phyloP scores from a whole-genome alignment of 495 filamentous ascomycete species.

The Letharia lupina region DNA sequence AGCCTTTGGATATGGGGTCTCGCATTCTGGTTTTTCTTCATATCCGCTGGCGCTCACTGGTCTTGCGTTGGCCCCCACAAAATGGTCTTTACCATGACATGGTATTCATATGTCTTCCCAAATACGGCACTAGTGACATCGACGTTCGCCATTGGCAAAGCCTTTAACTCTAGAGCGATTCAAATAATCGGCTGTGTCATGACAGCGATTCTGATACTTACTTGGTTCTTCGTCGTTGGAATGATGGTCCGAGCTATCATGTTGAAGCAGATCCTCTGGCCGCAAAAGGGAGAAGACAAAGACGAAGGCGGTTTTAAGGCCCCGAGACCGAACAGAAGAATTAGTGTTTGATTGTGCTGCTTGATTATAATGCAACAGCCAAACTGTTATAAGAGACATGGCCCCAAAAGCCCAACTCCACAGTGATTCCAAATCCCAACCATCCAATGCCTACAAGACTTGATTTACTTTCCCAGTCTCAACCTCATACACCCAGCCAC shows the following conservation, averaged over 20 bases:
- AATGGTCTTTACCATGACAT: conserved; percentile 80
- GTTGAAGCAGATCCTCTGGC: conserved; percentile 59
- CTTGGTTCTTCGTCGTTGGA: conserved; percentile 60
- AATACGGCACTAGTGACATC: conserved; percentile 71
- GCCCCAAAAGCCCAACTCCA: not conserved
- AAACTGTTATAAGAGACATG: not conserved
- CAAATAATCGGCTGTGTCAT: conserved; percentile 60
- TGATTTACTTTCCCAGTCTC: conserved; percentile 62
- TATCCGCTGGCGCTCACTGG: conserved; percentile 66
- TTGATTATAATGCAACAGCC: not conserved
- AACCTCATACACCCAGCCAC: conserved; percentile 75
- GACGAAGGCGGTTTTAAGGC: conserved; percentile 50
- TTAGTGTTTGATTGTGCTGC: conserved; percentile 9
- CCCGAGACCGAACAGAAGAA: conserved; percentile 7
- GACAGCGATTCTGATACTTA: conserved; percentile 51
- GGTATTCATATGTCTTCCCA: conserved; percentile 83
- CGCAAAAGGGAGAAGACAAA: conserved; percentile 58
- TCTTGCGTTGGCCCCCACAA: conserved; percentile 52
- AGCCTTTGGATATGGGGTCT: conserved; percentile 81
- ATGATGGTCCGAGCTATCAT: conserved; percentile 64
- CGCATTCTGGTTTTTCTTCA: conserved; percentile 79
- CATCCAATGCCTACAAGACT: conserved; percentile 32
- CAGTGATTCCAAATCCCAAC: not conserved
- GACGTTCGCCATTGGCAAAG: conserved; percentile 61
- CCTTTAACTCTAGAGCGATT: conserved; percentile 53